Evolutionary conservation across 1,139 yeast species (phyloP), one percentile per base, ranked within the genome.

Genomic region (Scheffersomyces lignicola): DNA sequence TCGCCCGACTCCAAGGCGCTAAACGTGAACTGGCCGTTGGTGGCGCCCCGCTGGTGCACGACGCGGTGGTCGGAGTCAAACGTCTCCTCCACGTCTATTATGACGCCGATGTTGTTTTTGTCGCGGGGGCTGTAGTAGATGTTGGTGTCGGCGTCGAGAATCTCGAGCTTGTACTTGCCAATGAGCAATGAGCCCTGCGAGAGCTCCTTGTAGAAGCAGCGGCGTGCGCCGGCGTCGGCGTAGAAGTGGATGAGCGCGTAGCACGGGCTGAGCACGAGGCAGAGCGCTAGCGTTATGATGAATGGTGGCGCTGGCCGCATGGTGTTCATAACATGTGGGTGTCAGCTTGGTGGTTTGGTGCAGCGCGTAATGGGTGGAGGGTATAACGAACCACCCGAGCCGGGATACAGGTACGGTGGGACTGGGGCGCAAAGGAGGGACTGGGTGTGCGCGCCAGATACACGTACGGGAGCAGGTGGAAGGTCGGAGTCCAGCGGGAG

Each of bases 1-100:
- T 81, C 86, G 29, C 94, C 94, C 23, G 80, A 68, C 33, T 79
- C 88, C 32, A 78, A 64, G 1, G 90, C 83, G 20, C 80, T 75
- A 59, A 81, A 83, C 14, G 84, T 75, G 58, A 83, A 81, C 43
- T 78, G 81, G 24, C 88, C 86, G 18, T 61, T 57, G 18, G 85
- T 65, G 5, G 70, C 55, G 11, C 80, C 78, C 51, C 73, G 75
- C 56, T 81, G 88, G 51, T 78, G 76, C 30, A 80, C 80, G 30
- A 83, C 85, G 37, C 85, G 73, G 50, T 82, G 86, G 51, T 80
- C 70, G 48, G 73, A 70, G 57, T 81, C 87, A 49, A 83, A 83
- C 4, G 73, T 72, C 56, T 80, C 89, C 52, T 69, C 60, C n/a
- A 59, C 81, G 37, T 73, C 79, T 12, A 80, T 75, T 1, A 78